phyloP scores from a whole-genome alignment of 331 rosid genomes.

The Malus hybrid region DNA sequence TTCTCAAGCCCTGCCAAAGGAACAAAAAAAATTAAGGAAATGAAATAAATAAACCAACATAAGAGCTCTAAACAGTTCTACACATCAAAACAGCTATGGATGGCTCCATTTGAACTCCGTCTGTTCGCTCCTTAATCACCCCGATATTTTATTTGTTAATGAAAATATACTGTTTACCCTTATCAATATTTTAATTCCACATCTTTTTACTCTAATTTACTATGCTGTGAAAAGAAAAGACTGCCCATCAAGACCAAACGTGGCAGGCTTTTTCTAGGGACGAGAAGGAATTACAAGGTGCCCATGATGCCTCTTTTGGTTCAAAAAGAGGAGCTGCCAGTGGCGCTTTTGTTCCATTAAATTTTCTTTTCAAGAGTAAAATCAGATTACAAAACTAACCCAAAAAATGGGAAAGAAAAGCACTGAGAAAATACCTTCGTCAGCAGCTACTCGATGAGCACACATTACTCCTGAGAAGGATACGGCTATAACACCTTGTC shows the following conservation, averaged over 20 bases:
- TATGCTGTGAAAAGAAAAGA: not conserved
- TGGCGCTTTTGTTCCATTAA: not conserved
- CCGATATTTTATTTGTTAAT: too few relatives aligned
- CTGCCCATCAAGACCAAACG: not conserved
- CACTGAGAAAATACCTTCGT: conserved; percentile 47
- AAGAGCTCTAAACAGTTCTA: not conserved
- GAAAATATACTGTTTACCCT: not conserved
- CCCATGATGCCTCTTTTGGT: not conserved
- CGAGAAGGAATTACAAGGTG: not conserved
- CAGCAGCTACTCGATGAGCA: conserved; percentile 94
- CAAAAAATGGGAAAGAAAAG: not conserved
- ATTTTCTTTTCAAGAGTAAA: not conserved
- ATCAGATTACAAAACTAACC: not conserved
- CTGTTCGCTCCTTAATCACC: not conserved
- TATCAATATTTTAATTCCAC: not conserved
- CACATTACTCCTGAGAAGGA: conserved; percentile 97
- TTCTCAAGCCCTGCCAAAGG: conserved; percentile 66
- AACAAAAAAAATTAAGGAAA: not conserved
- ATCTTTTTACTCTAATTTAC: not conserved
- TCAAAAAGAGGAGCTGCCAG: not conserved
- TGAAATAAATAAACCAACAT: not conserved
- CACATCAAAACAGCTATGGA: not conserved
- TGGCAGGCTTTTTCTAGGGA: not conserved
- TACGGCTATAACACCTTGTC: conserved; percentile 98
- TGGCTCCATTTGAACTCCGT: not conserved